Evolutionary conservation across 2,329 filamentous ascomycete genomes (phyloP).

Genomic region (Alternaria solani): DNA sequence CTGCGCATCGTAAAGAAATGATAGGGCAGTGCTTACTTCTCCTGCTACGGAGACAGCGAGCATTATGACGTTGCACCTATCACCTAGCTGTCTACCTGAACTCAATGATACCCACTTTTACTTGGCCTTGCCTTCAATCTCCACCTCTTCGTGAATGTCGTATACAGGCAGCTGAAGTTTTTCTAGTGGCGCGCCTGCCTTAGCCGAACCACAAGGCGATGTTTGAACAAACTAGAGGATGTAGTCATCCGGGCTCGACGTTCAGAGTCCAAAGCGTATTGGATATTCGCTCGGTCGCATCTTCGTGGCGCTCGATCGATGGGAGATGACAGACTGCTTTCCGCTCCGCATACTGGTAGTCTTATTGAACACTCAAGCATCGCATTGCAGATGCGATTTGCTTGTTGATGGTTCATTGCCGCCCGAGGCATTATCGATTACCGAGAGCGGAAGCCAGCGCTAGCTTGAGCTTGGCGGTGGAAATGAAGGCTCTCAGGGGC

Average conservation of each 20-base stretch:
- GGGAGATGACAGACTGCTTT: background rate
- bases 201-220: background rate
- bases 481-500: constrained; percentile 12
- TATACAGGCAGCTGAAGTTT: background rate
- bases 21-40: background rate
- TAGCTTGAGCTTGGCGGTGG: constrained; percentile 12
- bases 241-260: background rate
- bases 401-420: background rate
- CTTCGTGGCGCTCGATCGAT: background rate
- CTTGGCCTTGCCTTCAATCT: constrained; percentile 1
- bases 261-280: background rate
- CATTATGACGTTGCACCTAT: background rate
- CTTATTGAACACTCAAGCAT: background rate
- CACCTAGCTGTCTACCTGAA: background rate
- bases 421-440: constrained; percentile 8
- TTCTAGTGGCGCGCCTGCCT: background rate
- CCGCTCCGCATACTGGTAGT: background rate
- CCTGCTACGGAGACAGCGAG: background rate
- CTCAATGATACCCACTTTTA: constrained; percentile 24
- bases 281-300: background rate
- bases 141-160: constrained; percentile 1
- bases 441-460: constrained; percentile 6
- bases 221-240: background rate
- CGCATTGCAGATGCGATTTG: background rate
- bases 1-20: constrained; percentile 58